A percentile compares a stretch with the other conserved stretches of the same genome.
Evolutionary conservation across 1,284 basidiomycete species (phyloP).

Genomic region (Trametes sp.): DNA sequence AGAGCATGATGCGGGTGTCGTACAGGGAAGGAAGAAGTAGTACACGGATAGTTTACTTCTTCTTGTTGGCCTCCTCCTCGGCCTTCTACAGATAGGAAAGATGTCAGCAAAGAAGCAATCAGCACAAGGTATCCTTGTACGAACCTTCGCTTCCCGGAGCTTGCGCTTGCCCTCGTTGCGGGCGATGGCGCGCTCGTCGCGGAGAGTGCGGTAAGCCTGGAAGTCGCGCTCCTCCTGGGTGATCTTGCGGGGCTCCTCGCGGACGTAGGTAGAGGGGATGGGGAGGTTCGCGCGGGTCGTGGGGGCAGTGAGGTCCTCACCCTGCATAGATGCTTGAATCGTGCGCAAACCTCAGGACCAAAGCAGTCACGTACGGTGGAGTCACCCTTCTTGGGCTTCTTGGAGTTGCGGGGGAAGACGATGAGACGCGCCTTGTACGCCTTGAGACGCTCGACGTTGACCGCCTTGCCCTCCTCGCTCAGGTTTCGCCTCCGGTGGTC

Average conservation of each 20-base stretch:
- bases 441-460: slow-evolving; percentile 96
- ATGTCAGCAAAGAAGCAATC: slow-evolving; percentile 24
- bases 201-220: slow-evolving; percentile 90
- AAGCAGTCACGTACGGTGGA: slow-evolving; percentile 71
- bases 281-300: slow-evolving; percentile 80
- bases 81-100: slow-evolving; percentile 66
- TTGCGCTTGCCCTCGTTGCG: slow-evolving; percentile 92
- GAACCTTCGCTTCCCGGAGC: slow-evolving; percentile 78
- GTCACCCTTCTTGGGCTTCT: slow-evolving; percentile 96
- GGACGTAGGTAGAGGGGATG: slow-evolving; percentile 71
- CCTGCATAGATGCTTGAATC: slow-evolving; percentile 51
- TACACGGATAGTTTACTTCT: slow-evolving; percentile 70
- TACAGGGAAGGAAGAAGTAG: slow-evolving; percentile 39
- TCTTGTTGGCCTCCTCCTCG: slow-evolving; percentile 92
- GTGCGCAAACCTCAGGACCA: slow-evolving; percentile 1
- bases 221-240: slow-evolving; percentile 91
- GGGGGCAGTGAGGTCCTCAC: slow-evolving; percentile 84
- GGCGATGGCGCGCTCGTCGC: slow-evolving; percentile 84
- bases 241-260: slow-evolving; percentile 94
- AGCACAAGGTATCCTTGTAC: slow-evolving; percentile 37
- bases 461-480: slow-evolving; percentile 95
- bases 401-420: slow-evolving; percentile 96
- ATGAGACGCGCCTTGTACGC: slow-evolving; percentile 90
- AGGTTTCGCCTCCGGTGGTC: slow-evolving; percentile 98
- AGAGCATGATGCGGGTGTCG: slow-evolving; percentile 44